phyloP scores from a whole-genome alignment of 1,139 yeast genomes.

The Magnusiomyces sp. region DNA sequence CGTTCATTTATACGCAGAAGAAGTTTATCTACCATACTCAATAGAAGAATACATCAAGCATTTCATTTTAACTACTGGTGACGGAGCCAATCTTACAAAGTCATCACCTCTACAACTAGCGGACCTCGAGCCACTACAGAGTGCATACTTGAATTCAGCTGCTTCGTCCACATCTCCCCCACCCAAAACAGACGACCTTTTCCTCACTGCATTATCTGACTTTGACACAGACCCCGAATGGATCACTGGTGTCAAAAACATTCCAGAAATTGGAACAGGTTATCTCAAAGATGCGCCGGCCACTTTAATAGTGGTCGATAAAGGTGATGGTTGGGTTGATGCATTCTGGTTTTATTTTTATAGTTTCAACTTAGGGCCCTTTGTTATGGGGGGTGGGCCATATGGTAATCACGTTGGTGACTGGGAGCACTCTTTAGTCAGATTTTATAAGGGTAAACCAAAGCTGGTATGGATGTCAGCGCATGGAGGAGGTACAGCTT shows the following conservation, averaged over 20 bases:
- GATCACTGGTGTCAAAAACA: slow-evolving; percentile 65
- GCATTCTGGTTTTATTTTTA: slow-evolving; percentile 96
- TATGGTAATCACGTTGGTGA: slow-evolving; percentile 96
- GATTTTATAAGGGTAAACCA: slow-evolving; percentile 77
- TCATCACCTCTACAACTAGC: slow-evolving; percentile 18
- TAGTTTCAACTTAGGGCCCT: slow-evolving; percentile 90
- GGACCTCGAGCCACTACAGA: slow-evolving; percentile 18
- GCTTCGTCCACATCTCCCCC: slow-evolving; percentile 8
- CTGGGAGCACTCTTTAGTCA: slow-evolving; percentile 91
- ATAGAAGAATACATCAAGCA: slow-evolving; percentile 58
- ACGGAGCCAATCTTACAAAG: slow-evolving; percentile 23
- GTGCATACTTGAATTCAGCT: too few relatives aligned
- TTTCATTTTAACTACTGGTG: slow-evolving; percentile 35
- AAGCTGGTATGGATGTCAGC: slow-evolving; percentile 97
- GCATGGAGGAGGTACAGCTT: slow-evolving; percentile 96
- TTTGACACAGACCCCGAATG: slow-evolving; percentile 73
- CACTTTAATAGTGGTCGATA: slow-evolving; percentile 71
- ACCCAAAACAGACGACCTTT: slow-evolving; percentile 30
- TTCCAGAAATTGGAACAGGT: slow-evolving; percentile 68
- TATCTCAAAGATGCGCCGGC: slow-evolving; percentile 72
- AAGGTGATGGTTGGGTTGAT: slow-evolving; percentile 88
- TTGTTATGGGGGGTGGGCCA: slow-evolving; percentile 95
- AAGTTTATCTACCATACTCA: slow-evolving; percentile 77
- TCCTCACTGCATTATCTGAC: slow-evolving; percentile 58
- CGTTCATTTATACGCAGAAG: slow-evolving; percentile 85